Base-by-base conservation (phyloP, 1,284 basidiomycete species). In the Tilletiaria anomala region DNA sequence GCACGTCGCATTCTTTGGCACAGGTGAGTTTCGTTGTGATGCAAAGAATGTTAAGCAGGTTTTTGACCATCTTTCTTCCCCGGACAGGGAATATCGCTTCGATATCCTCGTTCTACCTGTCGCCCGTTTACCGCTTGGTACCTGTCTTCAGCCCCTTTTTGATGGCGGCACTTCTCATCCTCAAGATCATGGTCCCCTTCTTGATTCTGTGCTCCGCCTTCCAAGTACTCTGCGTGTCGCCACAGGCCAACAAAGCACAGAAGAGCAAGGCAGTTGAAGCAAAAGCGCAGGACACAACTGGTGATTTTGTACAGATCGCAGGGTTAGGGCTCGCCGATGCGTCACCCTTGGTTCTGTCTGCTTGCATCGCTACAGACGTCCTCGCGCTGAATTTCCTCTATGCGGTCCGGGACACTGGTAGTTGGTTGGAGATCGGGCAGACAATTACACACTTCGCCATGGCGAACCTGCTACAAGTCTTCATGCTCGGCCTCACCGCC, bases 351-450 rank as follows among this genome's bases (percentile, higher is more conserved):
- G 48, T 63, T n/a, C 43, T 59, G 8, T 49, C 50, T 5, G 60
- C 61, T 2, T 52, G 52, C 12, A 50, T 61, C 12, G 52, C 52
- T 0, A 51, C 58, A 1, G 60, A 65, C 17, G 56, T 62, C 31
- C 48, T 64, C 0, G 83, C 82, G 0, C 72, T 86, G 46, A 73
- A 78, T 11, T 88, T 89, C 69, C 85, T 89, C 69, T 79, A 81
- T 69, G 76, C 77, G 23, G 83, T 89, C 32, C 78, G 76, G 21
- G 83, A 86, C 61, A 79, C 78, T 21, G 82, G 82, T 72, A 84
- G 81, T 5, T 89, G 85, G 86, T 70, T 88, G 40, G 83, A 88
- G 61, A 88, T 87, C 43, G 85, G 85, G 4, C 82, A 84, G 65
- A 80, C 80, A 0, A 87, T 88, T 58, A 83, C 76, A 42, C 85